phyloP scores from a whole-genome alignment of 1,284 basidiomycete genomes.

The Phellopilus nigrolimitatus region DNA sequence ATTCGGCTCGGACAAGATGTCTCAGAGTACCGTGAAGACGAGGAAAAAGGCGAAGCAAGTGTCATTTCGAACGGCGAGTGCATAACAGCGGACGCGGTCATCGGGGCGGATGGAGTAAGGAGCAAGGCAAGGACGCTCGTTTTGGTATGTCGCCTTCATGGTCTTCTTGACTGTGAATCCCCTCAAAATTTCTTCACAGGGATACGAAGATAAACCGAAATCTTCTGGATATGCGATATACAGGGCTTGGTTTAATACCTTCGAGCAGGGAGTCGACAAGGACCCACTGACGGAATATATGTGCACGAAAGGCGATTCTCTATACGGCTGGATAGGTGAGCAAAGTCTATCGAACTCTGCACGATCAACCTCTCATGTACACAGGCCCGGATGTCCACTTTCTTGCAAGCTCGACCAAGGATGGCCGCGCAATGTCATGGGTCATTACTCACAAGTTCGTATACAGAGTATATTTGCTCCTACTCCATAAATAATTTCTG shows the following conservation, averaged over 20 bases:
- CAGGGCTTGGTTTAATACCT: constrained; percentile 28
- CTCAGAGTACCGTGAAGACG: constrained; percentile 12
- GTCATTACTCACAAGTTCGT: constrained; percentile 27
- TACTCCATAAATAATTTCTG: neutral
- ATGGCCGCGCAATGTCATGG: constrained; percentile 25
- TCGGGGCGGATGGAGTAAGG: constrained; percentile 25
- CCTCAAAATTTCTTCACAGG: constrained; percentile 21
- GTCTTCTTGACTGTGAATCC: no score
- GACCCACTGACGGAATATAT: constrained; percentile 27
- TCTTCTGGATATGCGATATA: constrained; percentile 30
- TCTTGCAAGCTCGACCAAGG: constrained; percentile 23
- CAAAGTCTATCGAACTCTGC: neutral
- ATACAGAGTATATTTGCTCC: neutral
- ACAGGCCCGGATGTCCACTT: constrained; percentile 28
- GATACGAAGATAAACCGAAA: constrained; percentile 27
- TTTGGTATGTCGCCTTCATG: constrained; percentile 27
- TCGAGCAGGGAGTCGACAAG: constrained; percentile 24
- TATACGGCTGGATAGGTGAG: constrained; percentile 26
- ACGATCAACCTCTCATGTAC: neutral
- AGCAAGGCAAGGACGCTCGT: constrained; percentile 23
- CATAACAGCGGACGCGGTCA: constrained; percentile 22
- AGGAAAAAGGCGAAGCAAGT: constrained; percentile 16
- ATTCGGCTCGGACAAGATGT: constrained; percentile 21
- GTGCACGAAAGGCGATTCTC: constrained; percentile 23
- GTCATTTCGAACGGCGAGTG: constrained; percentile 20